Conservation (phyloP, 179 eudicot genomes). For the Carnegiea gigantea region DNA sequence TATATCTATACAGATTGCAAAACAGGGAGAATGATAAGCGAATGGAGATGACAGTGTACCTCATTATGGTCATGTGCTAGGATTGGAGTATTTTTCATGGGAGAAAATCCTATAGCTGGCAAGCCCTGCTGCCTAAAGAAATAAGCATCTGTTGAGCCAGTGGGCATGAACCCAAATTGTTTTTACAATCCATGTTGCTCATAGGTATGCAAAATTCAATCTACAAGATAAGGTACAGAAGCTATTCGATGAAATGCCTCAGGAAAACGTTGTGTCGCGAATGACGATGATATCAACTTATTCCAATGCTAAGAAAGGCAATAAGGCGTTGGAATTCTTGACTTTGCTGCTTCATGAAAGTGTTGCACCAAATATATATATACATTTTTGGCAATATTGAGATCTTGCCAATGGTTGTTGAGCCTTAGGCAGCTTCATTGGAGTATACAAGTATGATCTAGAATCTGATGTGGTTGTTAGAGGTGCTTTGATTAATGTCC, state of each 20-base stretch:
- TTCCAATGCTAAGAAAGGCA: constrained; percentile 37
- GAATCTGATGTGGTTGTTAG: constrained; percentile 63
- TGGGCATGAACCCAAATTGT: constrained; percentile 50
- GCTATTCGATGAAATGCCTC: constrained; percentile 51
- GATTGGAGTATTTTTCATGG: constrained; percentile 88
- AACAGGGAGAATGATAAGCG: neutral
- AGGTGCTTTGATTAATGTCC: constrained; percentile 59
- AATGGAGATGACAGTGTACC: constrained; percentile 38
- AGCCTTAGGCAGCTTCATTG: constrained; percentile 57
- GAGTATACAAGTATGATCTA: constrained; percentile 48
- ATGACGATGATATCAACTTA: constrained; percentile 65
- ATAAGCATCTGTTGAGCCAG: constrained; percentile 78
- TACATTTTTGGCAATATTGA: constrained; percentile 59
- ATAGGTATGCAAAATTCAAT: constrained; percentile 58
- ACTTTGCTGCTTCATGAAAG: constrained; percentile 57
- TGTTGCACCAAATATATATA: constrained; percentile 53
- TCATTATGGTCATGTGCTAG: constrained; percentile 93
- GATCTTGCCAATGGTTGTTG: constrained; percentile 52
- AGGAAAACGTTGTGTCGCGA: constrained; percentile 65
- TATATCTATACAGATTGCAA: neutral
- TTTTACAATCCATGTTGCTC: constrained; percentile 44
- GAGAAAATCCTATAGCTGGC: constrained; percentile 93
- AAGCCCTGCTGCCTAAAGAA: constrained; percentile 67
- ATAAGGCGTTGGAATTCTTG: constrained; percentile 46
- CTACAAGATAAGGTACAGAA: constrained; percentile 35